phyloP scores from a whole-genome alignment of 1,284 basidiomycete species.

The Malassezia furfur region DNA sequence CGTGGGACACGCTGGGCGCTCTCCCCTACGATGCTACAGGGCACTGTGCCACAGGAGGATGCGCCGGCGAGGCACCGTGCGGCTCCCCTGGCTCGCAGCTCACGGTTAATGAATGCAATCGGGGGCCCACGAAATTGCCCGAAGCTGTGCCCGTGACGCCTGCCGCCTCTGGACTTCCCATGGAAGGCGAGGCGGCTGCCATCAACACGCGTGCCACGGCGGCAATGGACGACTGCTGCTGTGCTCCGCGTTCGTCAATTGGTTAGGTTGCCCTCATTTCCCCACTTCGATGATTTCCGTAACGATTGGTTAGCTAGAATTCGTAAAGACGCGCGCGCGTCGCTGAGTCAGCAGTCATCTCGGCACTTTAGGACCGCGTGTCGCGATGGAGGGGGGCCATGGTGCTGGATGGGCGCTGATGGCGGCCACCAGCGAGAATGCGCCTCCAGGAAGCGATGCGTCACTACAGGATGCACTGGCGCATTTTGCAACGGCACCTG shows the following conservation, averaged over 20 bases:
- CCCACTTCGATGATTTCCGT: no score
- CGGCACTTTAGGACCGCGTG: no score
- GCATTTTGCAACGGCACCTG: background rate
- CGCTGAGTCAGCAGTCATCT: background rate
- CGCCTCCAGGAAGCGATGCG: background rate
- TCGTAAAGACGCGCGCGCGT: background rate
- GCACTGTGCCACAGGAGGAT: background rate
- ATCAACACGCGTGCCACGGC: background rate
- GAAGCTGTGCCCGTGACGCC: background rate
- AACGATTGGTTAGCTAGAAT: no score
- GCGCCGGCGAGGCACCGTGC: background rate
- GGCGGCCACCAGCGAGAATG: background rate
- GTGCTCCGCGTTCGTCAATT: no score
- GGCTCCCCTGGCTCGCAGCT: background rate
- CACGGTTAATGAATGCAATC: background rate
- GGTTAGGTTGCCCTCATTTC: no score
- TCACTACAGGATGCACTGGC: background rate
- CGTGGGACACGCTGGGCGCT: slow-evolving; percentile 30
- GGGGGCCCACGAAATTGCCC: background rate
- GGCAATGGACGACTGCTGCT: background rate
- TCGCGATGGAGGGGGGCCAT: background rate
- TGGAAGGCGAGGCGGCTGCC: background rate
- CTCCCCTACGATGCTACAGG: background rate
- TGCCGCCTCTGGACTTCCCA: background rate
- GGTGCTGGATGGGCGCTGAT: background rate